phyloP scores from a whole-genome alignment of 1,139 yeast species.

The Saccharomycopsis phalli region DNA sequence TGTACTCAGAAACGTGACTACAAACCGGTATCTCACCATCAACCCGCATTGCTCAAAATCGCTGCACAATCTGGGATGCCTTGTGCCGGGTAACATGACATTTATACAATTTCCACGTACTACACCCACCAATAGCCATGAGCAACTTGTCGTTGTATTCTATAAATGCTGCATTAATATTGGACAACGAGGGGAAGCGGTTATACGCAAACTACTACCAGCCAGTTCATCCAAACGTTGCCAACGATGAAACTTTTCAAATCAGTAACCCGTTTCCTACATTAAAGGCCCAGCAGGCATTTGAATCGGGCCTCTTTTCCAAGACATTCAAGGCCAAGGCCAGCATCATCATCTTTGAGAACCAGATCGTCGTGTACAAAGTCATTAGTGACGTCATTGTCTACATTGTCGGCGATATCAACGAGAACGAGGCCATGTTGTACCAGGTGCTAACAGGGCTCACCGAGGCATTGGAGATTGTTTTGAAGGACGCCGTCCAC shows the following conservation, averaged over 20 bases:
- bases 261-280: conserved; percentile 31
- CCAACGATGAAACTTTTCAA: conserved; percentile 24
- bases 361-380: conserved; percentile 72
- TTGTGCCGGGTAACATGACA: too few relatives aligned
- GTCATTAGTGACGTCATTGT: conserved; percentile 68
- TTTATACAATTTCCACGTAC: too few relatives aligned
- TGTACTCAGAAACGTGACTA: too few relatives aligned
- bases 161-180: conserved; percentile 64
- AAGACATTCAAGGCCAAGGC: conserved; percentile 76
- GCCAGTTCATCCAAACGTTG: conserved; percentile 40
- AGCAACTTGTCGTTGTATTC: conserved; percentile 66
- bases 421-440: conserved; percentile 80
- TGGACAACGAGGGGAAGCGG: conserved; percentile 77
- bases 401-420: conserved; percentile 63
- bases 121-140: too few relatives aligned
- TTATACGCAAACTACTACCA: conserved; percentile 78
- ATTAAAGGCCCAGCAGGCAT: conserved; percentile 58
- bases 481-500: conserved; percentile 70
- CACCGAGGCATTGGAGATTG: conserved; percentile 70
- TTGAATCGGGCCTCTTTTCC: conserved; percentile 62
- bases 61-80: too few relatives aligned
- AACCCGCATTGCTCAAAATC: too few relatives aligned
- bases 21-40: too few relatives aligned
- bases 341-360: conserved; percentile 74
- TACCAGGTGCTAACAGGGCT: conserved; percentile 73